Evolutionary conservation across 352 stramenopile genomes (phyloP).

Genomic region (Phytophthora pluvialis): DNA sequence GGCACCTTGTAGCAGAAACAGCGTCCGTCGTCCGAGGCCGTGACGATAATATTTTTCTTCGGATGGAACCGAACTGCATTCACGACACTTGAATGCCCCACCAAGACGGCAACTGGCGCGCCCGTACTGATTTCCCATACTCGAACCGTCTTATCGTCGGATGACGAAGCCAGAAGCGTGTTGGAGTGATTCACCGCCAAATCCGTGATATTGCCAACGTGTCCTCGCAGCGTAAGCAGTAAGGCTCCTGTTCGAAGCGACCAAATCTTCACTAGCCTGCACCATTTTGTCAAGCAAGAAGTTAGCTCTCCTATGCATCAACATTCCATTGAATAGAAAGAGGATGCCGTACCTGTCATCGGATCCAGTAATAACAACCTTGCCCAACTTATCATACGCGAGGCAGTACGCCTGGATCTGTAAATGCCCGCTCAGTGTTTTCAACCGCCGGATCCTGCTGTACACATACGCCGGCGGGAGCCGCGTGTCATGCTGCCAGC

Average conservation of each 20-base stretch:
- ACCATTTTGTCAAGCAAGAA: constrained; percentile 10
- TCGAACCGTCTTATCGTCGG: constrained; percentile 89
- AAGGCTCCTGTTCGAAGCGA: constrained; percentile 87
- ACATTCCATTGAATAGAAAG: constrained; percentile 1
- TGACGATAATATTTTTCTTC: constrained; percentile 89
- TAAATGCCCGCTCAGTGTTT: constrained; percentile 93
- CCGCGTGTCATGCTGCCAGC: constrained; percentile 30
- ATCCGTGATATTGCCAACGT: constrained; percentile 91
- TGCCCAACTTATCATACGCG: constrained; percentile 94
- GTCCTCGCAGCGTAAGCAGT: constrained; percentile 81
- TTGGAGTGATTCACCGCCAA: constrained; percentile 88
- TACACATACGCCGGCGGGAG: constrained; percentile 74
- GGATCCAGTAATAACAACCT: constrained; percentile 97
- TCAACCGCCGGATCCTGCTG: constrained; percentile 77
- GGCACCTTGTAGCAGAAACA: constrained; percentile 93
- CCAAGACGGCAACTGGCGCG: constrained; percentile 82
- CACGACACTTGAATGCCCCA: constrained; percentile 87
- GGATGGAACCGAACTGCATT: constrained; percentile 91
- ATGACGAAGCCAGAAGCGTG: constrained; percentile 84
- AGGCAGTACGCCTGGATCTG: constrained; percentile 96
- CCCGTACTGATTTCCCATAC: constrained; percentile 90
- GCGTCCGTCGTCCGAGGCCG: constrained; percentile 91
- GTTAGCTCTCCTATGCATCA: constrained; percentile 1
- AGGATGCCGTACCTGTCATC: constrained; percentile 88
- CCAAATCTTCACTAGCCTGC: constrained; percentile 97